phyloP scores from a whole-genome alignment of 495 filamentous ascomycete genomes.

The Apodospora peruviana region DNA sequence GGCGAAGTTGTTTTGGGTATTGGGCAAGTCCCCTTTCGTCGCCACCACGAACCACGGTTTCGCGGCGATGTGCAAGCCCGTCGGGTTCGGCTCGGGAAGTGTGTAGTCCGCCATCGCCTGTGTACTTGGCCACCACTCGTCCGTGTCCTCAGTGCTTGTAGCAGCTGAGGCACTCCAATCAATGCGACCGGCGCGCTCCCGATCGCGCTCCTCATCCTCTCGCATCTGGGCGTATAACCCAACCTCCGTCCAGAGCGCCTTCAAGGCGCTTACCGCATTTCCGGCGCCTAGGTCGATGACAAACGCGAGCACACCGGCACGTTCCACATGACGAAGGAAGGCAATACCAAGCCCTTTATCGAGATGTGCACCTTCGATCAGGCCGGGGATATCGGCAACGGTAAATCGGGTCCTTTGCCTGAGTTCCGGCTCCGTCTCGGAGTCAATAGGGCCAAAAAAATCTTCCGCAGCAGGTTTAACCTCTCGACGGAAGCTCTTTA shows the following conservation, averaged over 20 bases:
- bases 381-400: slow-evolving; percentile 90
- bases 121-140: slow-evolving; percentile 17
- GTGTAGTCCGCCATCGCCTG: slow-evolving; percentile 32
- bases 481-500: slow-evolving; percentile 22
- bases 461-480: slow-evolving; percentile 23
- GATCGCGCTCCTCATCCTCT: slow-evolving; percentile 50
- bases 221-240: slow-evolving; percentile 76
- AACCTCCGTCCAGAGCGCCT: slow-evolving; percentile 83
- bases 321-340: slow-evolving; percentile 91
- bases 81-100: slow-evolving; percentile 15
- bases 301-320: slow-evolving; percentile 87
- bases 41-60: slow-evolving; percentile 98
- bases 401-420: slow-evolving; percentile 71
- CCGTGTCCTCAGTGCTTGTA: slow-evolving; percentile 4
- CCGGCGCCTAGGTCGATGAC: slow-evolving; percentile 80
- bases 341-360: slow-evolving; percentile 88
- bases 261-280: slow-evolving; percentile 70
- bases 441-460: slow-evolving; percentile 11
- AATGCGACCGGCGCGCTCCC: slow-evolving; percentile 39
- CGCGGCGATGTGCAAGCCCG: slow-evolving; percentile 59
- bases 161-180: slow-evolving; percentile 33
- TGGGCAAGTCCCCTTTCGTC: slow-evolving; percentile 83
- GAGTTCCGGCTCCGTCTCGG: slow-evolving; percentile 23
- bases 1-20: slow-evolving; percentile 71
- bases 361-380: slow-evolving; percentile 85